Percentiles rank a stretch among this genome's conserved stretches.
These are phyloP conservation scores for Magnusiomyces tetraspermus DNA, from an alignment of 1,139 yeast species.

Conservation along the genomic window DNA sequence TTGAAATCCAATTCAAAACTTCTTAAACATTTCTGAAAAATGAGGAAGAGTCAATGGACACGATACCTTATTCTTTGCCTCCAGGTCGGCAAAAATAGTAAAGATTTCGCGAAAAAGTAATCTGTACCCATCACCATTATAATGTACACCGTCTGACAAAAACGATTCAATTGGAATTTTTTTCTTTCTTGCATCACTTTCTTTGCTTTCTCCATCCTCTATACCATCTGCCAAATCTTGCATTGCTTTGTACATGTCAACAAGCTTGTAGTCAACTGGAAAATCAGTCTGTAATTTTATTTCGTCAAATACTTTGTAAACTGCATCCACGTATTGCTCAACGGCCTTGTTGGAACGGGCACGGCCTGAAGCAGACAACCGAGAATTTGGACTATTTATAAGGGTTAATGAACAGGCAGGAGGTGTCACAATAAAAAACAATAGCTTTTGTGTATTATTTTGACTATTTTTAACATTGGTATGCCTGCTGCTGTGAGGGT, in stretches of 20 bases:
- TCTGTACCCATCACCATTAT: constrained; percentile 15
- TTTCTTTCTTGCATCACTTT: neutral
- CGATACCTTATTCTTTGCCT: neutral
- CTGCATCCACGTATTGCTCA: constrained; percentile 7
- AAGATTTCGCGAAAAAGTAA: constrained; percentile 7
- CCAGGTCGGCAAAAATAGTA: neutral
- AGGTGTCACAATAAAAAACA: constrained; percentile 12
- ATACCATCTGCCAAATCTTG: neutral
- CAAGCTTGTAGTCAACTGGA: neutral
- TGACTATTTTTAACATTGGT: neutral
- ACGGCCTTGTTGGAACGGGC: constrained; percentile 11
- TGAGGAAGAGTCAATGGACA: neutral
- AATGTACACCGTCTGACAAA: constrained; percentile 15
- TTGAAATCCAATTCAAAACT: too few relatives aligned
- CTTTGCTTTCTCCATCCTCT: neutral
- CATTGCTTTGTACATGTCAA: constrained; percentile 7
- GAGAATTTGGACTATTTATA: constrained; percentile 9
- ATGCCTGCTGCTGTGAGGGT: too few relatives aligned
- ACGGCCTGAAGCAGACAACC: constrained; percentile 12
- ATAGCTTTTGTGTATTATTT: neutral
- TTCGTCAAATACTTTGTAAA: neutral
- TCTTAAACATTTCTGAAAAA: neutral
- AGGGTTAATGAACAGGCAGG: constrained; percentile 13
- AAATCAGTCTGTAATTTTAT: neutral
- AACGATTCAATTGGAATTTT: constrained; percentile 8